phyloP scores from a whole-genome alignment of 2,329 filamentous ascomycete species.

The Calonectria hawksworthii region DNA sequence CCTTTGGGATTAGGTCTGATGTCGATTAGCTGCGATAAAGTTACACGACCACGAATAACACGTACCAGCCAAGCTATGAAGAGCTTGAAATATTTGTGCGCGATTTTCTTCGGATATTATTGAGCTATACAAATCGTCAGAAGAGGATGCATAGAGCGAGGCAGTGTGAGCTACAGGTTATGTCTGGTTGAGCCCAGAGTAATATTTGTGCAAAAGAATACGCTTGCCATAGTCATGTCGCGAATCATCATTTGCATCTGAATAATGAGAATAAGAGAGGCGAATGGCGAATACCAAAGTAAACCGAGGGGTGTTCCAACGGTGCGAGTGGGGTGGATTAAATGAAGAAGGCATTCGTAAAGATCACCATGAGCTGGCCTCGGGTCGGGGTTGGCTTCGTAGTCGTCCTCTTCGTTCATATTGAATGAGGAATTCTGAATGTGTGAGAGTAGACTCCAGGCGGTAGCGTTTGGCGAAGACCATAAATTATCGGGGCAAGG shows the following conservation, averaged over 20 bases:
- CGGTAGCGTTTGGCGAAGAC: slow-evolving; percentile 18
- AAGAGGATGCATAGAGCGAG: accelerated
- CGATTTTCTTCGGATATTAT: slow-evolving; percentile 29
- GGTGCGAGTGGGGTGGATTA: slow-evolving; percentile 21
- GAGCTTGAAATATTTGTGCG: slow-evolving; percentile 22
- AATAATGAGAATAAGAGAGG: slow-evolving; percentile 25
- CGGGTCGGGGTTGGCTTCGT: slow-evolving; percentile 25
- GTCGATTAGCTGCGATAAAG: not conserved
- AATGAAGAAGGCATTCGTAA: slow-evolving; percentile 25
- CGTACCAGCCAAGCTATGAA: slow-evolving; percentile 25
- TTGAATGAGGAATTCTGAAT: slow-evolving; percentile 24
- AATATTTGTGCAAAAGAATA: slow-evolving; percentile 26
- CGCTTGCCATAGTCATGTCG: slow-evolving; percentile 27
- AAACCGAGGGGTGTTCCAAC: slow-evolving; percentile 23
- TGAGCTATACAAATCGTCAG: slow-evolving; percentile 5
- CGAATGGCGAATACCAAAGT: slow-evolving; percentile 29
- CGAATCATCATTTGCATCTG: slow-evolving; percentile 34
- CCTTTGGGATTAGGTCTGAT: slow-evolving; percentile 25
- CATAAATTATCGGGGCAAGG: slow-evolving; percentile 29
- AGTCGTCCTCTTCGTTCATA: slow-evolving; percentile 31
- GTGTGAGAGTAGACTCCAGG: slow-evolving; percentile 23
- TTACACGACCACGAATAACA: not conserved
- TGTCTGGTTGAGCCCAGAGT: slow-evolving; percentile 15
- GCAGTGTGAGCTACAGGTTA: not conserved
- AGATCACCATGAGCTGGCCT: slow-evolving; percentile 27